Evolutionary conservation across 2,329 filamentous ascomycete species (phyloP), one percentile per base, ranked within the genome.

Genomic region (Chaetoscypha palmicola): DNA sequence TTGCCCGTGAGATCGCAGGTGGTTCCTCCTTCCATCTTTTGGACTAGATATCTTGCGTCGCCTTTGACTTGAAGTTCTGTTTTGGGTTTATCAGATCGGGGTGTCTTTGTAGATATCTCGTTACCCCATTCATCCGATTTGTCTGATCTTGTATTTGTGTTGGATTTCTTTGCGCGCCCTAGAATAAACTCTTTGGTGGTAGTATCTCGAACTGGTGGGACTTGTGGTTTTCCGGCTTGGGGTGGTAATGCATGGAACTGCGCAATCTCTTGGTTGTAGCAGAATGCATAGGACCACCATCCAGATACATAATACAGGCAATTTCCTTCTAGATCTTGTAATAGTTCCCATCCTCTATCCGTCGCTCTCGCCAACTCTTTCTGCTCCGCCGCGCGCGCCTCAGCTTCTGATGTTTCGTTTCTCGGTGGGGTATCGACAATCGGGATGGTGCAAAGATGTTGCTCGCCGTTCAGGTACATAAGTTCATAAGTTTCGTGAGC

Each of bases 221-320:
- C 81, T 21, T 70, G 65, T 1, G 78, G 76, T 14, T 77, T 71
- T 1, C 77, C 77, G 14, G 73, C 72, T 14, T 76, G 73, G 0
- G 77, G 74, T 4, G 81, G 73, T 41, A 85, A 66, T 50, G 79
- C 79, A 63, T 86, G 83, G 63, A 86, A 87, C 60, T 87, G 83
- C 61, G 76, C 81, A 45, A 87, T 76, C 52, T 83, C 73, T 33
- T 76, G 68, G 58, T 80, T 80, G 65, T 86, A 84, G 65, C 83
- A 87, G 62, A 86, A 86, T 24, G 77, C 77, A 61, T 87, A 87
- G 43, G 77, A 82, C 83, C 83, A 87, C 82, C 82, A 87, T 2
- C 81, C 82, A 10, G 75, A 79, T 19, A 82, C 68, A 62, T 79
- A 86, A 62, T 84, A 86, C 53, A 86, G 71, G 64, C 83, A 87